Evolutionary conservation across 2,329 filamentous ascomycete genomes (phyloP), one percentile per base, ranked within the genome.

Genomic region (Colletotrichum siamense): DNA sequence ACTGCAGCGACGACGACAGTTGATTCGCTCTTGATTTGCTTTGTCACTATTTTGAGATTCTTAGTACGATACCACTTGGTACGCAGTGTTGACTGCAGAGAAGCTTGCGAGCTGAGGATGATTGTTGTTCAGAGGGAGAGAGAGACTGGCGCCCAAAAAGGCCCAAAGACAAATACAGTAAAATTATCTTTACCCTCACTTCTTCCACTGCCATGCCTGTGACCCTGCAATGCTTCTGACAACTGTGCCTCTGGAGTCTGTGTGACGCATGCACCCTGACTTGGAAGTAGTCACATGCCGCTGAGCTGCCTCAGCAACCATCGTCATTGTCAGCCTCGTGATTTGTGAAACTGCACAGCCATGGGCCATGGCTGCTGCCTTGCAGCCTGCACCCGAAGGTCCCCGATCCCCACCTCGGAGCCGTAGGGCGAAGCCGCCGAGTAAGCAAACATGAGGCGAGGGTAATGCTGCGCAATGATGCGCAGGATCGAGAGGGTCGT

Each of bases 61-160:
- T 5, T 5, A 63, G n/a, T 63, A 63, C 39, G 57, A 73, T 76
- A 76, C 69, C 73, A 73, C 63, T 57, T 24, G 65, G 65, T 73
- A 64, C 13, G 39, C 63, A 61, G 68, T 36, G n/a, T 36, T 36
- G 36, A 57, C 73, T 72, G 62, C 62, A 32, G 44, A 70, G 34
- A 65, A 44, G 55, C 71, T 65, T 24, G 28, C 24, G 22, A n/a
- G 67, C 39, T 44, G 39, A 72, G 52, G 22, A 55, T 7, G 16
- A 22, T 9, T 32, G 30, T 34, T 18, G 24, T 24, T 12, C 24
- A 22, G 22, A 39, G n/a, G 28, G 12, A 18, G 62, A 39, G 62
- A 34, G 22, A 44, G n/a, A 30, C 8, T 15, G 68, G 22, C 9
- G 52, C 16, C 13, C 13, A 55, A 39, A 15, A 39, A 8, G 73